These are phyloP conservation scores for Neopestalotiopsis sp. DNA, from an alignment of 2,329 filamentous ascomycete species.

Conservation along the genomic window DNA sequence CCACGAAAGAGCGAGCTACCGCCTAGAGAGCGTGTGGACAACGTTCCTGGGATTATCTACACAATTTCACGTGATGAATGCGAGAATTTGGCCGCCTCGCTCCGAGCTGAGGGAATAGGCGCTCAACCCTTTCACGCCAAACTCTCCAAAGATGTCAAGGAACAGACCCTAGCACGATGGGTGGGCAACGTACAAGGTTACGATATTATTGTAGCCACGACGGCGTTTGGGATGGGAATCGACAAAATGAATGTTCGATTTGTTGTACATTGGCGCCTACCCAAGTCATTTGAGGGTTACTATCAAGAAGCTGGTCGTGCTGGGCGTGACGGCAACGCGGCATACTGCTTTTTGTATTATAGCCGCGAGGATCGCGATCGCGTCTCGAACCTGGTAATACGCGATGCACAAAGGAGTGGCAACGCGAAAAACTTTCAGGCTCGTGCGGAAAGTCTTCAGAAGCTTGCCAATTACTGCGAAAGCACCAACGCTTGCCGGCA, in stretches of 20 bases:
- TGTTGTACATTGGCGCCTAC: conserved; percentile 91
- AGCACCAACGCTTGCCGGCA: conserved; percentile 76
- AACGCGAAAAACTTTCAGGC: conserved; percentile 46
- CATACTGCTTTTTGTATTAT: conserved; percentile 89
- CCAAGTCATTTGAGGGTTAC: conserved; percentile 93
- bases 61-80: conserved; percentile 77
- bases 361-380: conserved; percentile 85
- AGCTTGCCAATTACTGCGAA: conserved; percentile 83
- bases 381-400: conserved; percentile 61
- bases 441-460: conserved; percentile 66
- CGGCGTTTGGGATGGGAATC: conserved; percentile 97
- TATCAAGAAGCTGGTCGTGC: conserved; percentile 95
- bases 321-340: conserved; percentile 86
- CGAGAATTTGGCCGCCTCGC: conserved; percentile 69
- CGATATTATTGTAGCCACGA: conserved; percentile 93
- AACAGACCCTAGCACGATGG: conserved; percentile 74
- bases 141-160: conserved; percentile 70
- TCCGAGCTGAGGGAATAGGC: conserved; percentile 72
- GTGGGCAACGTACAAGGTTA: conserved; percentile 76
- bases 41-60: conserved; percentile 80
- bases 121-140: conserved; percentile 77
- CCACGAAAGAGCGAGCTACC: conserved; percentile 64
- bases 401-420: conserved; percentile 49
- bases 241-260: conserved; percentile 95
- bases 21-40: conserved; percentile 60